Conservation (phyloP, 1,139 yeast genomes). For the Blastobotrys proliferans region DNA sequence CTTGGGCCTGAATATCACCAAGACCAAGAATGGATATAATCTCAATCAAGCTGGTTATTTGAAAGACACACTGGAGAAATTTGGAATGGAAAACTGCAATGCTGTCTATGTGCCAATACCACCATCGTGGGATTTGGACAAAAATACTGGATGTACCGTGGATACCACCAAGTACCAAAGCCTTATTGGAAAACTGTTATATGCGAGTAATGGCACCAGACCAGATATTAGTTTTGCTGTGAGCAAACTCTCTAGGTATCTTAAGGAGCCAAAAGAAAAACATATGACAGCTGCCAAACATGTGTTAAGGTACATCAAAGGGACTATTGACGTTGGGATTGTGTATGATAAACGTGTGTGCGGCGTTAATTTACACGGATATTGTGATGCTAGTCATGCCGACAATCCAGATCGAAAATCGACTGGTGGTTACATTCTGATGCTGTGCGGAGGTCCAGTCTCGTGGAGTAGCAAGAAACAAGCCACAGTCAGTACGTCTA, state of each 20-base stretch:
- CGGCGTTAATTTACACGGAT: not conserved
- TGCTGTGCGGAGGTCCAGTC: conserved; percentile 17
- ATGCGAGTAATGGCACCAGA: not conserved
- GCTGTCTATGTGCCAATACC: conserved; percentile 9
- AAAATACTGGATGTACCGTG: conserved; percentile 3
- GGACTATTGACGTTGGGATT: conserved; percentile 11
- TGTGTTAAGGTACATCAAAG: not conserved
- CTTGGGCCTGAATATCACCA: conserved; percentile 15
- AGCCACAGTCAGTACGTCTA: not conserved
- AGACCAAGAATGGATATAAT: conserved; percentile 2
- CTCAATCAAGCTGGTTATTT: conserved; percentile 11
- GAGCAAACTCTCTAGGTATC: not conserved
- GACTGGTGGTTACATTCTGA: conserved; percentile 19
- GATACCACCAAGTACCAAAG: conserved; percentile 18
- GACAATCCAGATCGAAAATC: conserved; percentile 14
- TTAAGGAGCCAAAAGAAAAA: not conserved
- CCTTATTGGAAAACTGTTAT: conserved; percentile 4
- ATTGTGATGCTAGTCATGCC: not conserved
- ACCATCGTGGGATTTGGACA: conserved; percentile 4
- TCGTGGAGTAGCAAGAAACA: conserved; percentile 16
- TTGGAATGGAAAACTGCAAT: conserved; percentile 14
- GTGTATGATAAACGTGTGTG: not conserved
- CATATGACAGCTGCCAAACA: not conserved
- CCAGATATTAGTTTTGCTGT: not conserved
- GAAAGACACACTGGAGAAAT: conserved; percentile 5